These are phyloP conservation scores for Chaetomium fimeti DNA, from an alignment of 495 filamentous ascomycete genomes.

Conservation along the genomic window DNA sequence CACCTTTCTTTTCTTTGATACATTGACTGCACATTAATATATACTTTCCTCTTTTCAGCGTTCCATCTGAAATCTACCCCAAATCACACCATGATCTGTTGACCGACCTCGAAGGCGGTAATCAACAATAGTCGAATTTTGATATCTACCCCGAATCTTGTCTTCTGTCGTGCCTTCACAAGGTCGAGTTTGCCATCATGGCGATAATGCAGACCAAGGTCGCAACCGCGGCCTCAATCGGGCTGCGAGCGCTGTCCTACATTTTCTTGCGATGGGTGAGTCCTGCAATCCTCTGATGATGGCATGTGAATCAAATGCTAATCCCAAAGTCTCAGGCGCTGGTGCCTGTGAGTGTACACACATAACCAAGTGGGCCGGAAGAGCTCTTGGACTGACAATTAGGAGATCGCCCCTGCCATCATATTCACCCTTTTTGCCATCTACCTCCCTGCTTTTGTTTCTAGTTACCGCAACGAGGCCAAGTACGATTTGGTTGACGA, in stretches of 20 bases:
- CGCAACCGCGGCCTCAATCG: slow-evolving; percentile 50
- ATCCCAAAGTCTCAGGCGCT: slow-evolving; percentile 23
- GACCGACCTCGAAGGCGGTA: background rate
- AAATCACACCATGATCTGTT: background rate
- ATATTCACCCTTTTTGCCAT: slow-evolving; percentile 69
- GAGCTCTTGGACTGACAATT: slow-evolving; percentile 21
- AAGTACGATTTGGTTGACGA: slow-evolving; percentile 61
- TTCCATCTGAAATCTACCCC: background rate
- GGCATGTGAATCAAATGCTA: slow-evolving; percentile 14
- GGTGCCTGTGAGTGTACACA: slow-evolving; percentile 40
- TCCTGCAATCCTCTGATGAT: slow-evolving; percentile 6
- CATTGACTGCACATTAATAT: background rate
- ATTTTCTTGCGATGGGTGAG: slow-evolving; percentile 87
- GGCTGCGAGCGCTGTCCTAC: slow-evolving; percentile 61
- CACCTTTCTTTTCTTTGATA: background rate
- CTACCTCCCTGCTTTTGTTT: slow-evolving; percentile 68
- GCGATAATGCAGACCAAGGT: slow-evolving; percentile 33
- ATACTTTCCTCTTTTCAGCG: background rate
- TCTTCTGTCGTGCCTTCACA: background rate
- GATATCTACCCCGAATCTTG: background rate
- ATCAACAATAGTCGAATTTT: background rate
- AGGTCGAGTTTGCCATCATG: slow-evolving; percentile 11
- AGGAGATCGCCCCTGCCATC: slow-evolving; percentile 58
- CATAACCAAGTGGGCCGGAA: too few species aligned
- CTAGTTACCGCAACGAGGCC: slow-evolving; percentile 55